Conservation (phyloP, 2,329 filamentous ascomycete genomes). For the Leptographium lundbergii region DNA sequence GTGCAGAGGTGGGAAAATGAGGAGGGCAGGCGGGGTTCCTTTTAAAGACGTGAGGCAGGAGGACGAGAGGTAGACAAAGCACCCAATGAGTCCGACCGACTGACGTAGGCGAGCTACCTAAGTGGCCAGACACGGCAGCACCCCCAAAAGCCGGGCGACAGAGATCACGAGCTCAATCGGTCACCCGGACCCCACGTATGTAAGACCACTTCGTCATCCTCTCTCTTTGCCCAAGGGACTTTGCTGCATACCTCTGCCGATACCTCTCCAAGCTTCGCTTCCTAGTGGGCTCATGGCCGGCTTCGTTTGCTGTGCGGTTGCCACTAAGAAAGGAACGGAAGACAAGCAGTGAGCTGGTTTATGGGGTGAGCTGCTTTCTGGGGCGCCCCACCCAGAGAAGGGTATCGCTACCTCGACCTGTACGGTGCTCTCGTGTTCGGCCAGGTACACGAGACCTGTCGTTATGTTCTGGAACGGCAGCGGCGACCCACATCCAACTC, state of each 20-base stretch:
- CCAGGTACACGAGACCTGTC: background rate
- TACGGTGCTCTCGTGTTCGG: background rate
- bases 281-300: background rate
- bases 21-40: background rate
- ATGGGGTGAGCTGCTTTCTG: background rate
- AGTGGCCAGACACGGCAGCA: background rate
- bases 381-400: background rate
- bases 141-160: background rate
- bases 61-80: background rate
- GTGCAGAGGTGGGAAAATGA: constrained; percentile 4
- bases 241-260: constrained; percentile 1
- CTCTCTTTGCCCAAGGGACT: background rate
- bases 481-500: background rate
- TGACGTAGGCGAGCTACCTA: background rate
- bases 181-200: constrained; percentile 5
- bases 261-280: background rate
- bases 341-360: background rate
- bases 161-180: background rate
- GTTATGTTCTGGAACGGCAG: background rate
- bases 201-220: constrained; percentile 3
- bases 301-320: background rate
- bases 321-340: background rate
- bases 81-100: background rate
- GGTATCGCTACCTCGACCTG: background rate
- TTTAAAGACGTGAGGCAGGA: background rate